Evolutionary conservation across 495 filamentous ascomycete genomes (phyloP), one percentile per base, ranked within the genome.

Genomic region (Parmelia sp.): DNA sequence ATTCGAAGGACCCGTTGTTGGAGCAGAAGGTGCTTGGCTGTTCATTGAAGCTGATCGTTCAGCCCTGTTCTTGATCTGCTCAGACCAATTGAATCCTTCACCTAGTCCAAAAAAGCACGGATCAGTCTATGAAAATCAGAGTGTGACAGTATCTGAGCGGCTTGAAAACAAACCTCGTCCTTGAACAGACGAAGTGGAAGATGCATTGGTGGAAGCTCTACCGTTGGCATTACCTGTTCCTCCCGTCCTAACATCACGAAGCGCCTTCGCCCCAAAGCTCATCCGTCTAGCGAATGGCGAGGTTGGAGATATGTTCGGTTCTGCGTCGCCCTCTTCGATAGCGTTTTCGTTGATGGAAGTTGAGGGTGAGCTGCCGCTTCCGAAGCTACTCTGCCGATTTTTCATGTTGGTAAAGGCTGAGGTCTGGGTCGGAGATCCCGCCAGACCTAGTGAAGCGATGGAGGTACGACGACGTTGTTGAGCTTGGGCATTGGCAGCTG

Each of bases 11-110:
- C 67, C 60, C 55, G 60, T 53, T 33, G 66, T 66, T 29, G 68
- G 65, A 33, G 71, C 69, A 29, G 68, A 66, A 63, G 72, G 39
- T 71, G 72, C 59, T 71, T 67, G 76, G 77, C 69, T 77, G 82
- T 66, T 77, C 72, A 73, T 70, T 53, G 88, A 84, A 61, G 91
- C 89, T 68, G 84, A 85, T 75, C 91, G 90, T 76, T 95, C 89
- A 68, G 92, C 92, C 67, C 91, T 87, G 69, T 85, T 84, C 73
- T 90, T 90, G 80, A 96, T 85, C 77, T 93, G 90, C 77, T 96
- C 92, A 76, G 90, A 89, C 89, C 92, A 96, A 75, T 94, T 93
- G 81, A 91, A 94, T 73, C 87, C 88, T 84, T 92, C 90, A 79
- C 90, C 90, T 93, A 59, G 82, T 77, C 71, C 29, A 79, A 77